Evolutionary conservation across 148 eudicot species (phyloP), one percentile per base, ranked within the genome.

Genomic region (Cornus florida): DNA sequence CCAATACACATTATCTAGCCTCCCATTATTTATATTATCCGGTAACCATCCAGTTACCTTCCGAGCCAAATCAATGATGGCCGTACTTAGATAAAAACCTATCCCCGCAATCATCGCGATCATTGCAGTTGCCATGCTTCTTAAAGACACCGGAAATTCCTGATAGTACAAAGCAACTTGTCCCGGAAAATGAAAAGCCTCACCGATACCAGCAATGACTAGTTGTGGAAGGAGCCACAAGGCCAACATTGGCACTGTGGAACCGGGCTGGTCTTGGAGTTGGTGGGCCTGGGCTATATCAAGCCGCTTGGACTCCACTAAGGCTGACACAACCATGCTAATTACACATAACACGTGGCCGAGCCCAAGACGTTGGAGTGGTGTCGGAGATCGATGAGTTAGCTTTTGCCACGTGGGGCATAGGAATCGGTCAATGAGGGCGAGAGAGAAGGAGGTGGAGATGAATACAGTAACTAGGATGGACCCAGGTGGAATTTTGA

Each of bases 1-100:
- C 91, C 87, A 88, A 69, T 82, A 88, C 33, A 88, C 83, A 74
- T 79, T 70, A 67, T 88, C 89, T 12, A 84, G 13, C 74, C 86
- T 86, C 33, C 89, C 91, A 46, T 80, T 53, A 73, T 83, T 81
- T 31, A 84, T 78, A 62, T 86, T 70, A 72, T 86, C 82, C 7
- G 89, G 91, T 57, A 88, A 72, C 91, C 91, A 88, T 10, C 41
- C 23, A 0, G 87, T 86, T 14, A 41, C 31, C 24, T 67, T 76
- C 12, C 82, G 38, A 16, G 84, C 76, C 0, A 81, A 32, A 31
- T 84, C 82, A 5, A 81, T 71, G 6, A 84, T 14, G 6, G 75
- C 84, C 10, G 50, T 78, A 28, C 87, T 70, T 74, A 84, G 3
- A 66, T 84, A 84, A 77, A 24, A 84, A 2, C 77, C 79, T 1